Percentiles rank a stretch among this genome's conserved stretches.
Evolutionary conservation across 495 filamentous ascomycete genomes (phyloP).

Genomic region (Neurospora sp.): DNA sequence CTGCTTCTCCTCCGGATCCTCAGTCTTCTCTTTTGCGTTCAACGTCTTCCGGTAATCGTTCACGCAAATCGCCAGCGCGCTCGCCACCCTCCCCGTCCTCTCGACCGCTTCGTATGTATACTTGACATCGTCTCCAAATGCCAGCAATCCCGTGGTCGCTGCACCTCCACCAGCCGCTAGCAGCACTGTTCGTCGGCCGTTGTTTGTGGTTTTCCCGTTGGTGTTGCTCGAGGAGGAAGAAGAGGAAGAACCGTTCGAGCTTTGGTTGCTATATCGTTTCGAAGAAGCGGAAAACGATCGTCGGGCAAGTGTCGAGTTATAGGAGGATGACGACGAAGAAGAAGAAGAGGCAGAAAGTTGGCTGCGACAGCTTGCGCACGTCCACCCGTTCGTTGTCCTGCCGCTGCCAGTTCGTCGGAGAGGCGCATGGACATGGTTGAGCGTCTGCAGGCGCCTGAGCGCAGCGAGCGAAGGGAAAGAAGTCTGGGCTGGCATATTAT

Average conservation of each 20-base stretch:
- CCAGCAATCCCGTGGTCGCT: slow-evolving; percentile 48
- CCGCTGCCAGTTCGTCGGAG: slow-evolving; percentile 8
- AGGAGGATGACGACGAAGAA: not conserved
- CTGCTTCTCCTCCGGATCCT: slow-evolving; percentile 49
- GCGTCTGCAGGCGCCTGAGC: not conserved
- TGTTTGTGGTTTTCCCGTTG: not conserved
- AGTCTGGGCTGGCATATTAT: not conserved
- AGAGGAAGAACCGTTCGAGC: slow-evolving; percentile 17
- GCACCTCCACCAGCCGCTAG: slow-evolving; percentile 35
- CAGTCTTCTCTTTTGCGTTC: slow-evolving; percentile 47
- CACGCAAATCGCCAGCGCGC: slow-evolving; percentile 67
- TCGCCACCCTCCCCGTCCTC: slow-evolving; percentile 71
- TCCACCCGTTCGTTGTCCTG: slow-evolving; percentile 19
- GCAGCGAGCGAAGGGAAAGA: not conserved
- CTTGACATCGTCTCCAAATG: slow-evolving; percentile 61
- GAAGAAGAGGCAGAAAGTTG: slow-evolving; percentile 5
- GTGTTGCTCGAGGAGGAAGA: not conserved
- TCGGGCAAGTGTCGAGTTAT: slow-evolving; percentile 13
- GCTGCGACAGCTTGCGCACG: slow-evolving; percentile 34
- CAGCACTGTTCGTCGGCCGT: slow-evolving; percentile 12
- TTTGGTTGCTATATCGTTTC: not conserved
- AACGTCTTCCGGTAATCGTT: slow-evolving; percentile 88
- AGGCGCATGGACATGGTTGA: slow-evolving; percentile 13
- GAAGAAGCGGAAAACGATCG: slow-evolving; percentile 9
- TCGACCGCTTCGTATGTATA: slow-evolving; percentile 63